Evolutionary conservation across 331 rosid genomes (phyloP).

Genomic region (Rosa hybrid): DNA sequence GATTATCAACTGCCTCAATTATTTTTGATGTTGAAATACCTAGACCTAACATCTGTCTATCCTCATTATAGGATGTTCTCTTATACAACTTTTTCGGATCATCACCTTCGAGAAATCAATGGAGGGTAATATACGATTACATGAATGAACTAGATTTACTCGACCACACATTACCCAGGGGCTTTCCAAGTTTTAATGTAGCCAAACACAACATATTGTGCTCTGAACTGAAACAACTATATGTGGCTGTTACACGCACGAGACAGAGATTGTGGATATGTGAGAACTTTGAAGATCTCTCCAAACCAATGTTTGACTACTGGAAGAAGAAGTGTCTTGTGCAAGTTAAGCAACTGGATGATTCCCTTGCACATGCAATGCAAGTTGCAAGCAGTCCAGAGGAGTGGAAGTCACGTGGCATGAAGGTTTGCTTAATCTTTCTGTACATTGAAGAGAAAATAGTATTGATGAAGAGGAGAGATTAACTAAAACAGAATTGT

Average conservation of each 20-base stretch:
- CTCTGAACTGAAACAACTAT: conserved; percentile 67
- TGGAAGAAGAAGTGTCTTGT: conserved; percentile 69
- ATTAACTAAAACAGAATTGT: too few species aligned
- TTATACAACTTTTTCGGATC: conserved; percentile 67
- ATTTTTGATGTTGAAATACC: too few species aligned
- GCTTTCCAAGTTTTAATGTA: conserved; percentile 39
- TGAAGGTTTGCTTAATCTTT: conserved; percentile 39
- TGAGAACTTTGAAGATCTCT: conserved; percentile 45
- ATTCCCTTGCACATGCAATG: conserved; percentile 64
- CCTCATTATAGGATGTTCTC: conserved; percentile 58
- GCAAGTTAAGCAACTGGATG: conserved; percentile 51
- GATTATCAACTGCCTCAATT: too few species aligned
- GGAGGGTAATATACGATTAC: conserved; percentile 72
- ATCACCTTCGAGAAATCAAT: conserved; percentile 53
- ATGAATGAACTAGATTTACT: conserved; percentile 59
- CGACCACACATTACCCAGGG: conserved; percentile 21
- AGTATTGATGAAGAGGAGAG: too few species aligned
- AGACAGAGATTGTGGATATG: conserved; percentile 77
- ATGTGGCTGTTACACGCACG: conserved; percentile 71
- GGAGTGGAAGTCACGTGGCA: conserved; percentile 74
- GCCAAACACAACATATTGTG: conserved; percentile 55
- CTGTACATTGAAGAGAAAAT: too few species aligned
- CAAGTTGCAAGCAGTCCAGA: conserved; percentile 57
- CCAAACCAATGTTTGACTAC: conserved; percentile 64
- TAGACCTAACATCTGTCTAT: too few species aligned